Conservation (phyloP, 2,329 filamentous ascomycete species). For the Fusarium papillatum region DNA sequence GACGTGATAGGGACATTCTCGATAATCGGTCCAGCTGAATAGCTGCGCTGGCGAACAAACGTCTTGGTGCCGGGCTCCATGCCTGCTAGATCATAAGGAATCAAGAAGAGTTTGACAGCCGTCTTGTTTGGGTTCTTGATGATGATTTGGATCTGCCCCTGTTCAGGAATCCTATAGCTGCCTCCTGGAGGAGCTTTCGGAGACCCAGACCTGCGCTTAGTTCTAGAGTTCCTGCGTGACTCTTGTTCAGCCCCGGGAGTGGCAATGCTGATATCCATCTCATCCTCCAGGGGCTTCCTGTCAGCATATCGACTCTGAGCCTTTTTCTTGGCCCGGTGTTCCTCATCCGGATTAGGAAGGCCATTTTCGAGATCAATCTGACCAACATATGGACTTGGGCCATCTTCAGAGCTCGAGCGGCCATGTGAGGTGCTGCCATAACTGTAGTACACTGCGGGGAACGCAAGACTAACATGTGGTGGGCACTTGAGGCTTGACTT, state of each 20-base stretch:
- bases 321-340: constrained; percentile 62
- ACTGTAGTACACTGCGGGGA: constrained; percentile 96
- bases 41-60: constrained; percentile 94
- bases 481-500: constrained; percentile 89
- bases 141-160: constrained; percentile 95
- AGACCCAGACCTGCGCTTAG: constrained; percentile 67
- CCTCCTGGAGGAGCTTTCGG: constrained; percentile 81
- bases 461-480: constrained; percentile 89
- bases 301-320: constrained; percentile 60
- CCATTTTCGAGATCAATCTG: constrained; percentile 91
- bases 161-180: constrained; percentile 93
- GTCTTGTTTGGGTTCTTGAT: constrained; percentile 99
- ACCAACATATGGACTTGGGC: constrained; percentile 96
- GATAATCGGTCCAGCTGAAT: constrained; percentile 88
- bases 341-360: constrained; percentile 67
- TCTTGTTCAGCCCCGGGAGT: constrained; percentile 31
- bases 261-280: constrained; percentile 35
- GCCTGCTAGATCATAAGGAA: constrained; percentile 91
- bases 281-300: constrained; percentile 46
- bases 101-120: constrained; percentile 93
- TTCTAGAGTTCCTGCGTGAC: constrained; percentile 50
- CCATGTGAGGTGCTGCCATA: constrained; percentile 79
- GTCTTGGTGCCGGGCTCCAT: constrained; percentile 98
- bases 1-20: constrained; percentile 67
- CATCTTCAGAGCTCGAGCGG: constrained; percentile 79